These are phyloP conservation scores for Physaria fendleri DNA, from an alignment of 345 rosid species.

Conservation along the genomic window DNA sequence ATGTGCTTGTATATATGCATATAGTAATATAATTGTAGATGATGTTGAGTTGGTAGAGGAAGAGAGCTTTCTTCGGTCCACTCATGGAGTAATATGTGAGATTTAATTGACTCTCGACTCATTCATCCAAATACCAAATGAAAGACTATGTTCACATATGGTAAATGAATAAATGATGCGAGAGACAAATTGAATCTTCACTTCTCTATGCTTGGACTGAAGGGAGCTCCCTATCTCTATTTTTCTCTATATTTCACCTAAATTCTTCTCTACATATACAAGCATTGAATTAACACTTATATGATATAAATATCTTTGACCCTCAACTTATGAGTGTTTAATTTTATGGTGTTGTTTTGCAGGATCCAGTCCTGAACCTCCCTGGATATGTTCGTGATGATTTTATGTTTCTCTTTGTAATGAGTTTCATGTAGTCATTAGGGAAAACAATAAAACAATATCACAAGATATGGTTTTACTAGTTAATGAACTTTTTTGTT, in stretches of 20 bases:
- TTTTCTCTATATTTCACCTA: neutral
- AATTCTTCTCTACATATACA: neutral
- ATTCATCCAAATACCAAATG: constrained; percentile 33
- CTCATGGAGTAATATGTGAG: constrained; percentile 34
- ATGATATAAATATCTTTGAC: neutral
- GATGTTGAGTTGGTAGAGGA: constrained; percentile 8
- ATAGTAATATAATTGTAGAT: neutral
- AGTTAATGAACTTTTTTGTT: neutral
- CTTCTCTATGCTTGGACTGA: constrained; percentile 37
- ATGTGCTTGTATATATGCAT: neutral
- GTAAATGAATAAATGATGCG: constrained; percentile 35
- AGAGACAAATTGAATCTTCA: constrained; percentile 34
- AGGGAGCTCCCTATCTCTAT: constrained; percentile 33
- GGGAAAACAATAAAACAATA: neutral
- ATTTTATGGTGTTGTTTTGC: constrained; percentile 7
- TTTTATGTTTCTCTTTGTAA: neutral
- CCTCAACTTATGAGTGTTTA: neutral
- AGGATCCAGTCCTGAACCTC: constrained; percentile 10
- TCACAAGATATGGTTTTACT: neutral
- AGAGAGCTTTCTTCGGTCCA: constrained; percentile 41
- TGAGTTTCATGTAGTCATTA: neutral
- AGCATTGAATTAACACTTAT: neutral
- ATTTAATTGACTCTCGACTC: constrained; percentile 35
- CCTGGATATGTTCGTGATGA: neutral
- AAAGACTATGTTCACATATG: constrained; percentile 1